Evolutionary conservation across 1,284 basidiomycete genomes (phyloP).

Genomic region (Tausonia pullulans): DNA sequence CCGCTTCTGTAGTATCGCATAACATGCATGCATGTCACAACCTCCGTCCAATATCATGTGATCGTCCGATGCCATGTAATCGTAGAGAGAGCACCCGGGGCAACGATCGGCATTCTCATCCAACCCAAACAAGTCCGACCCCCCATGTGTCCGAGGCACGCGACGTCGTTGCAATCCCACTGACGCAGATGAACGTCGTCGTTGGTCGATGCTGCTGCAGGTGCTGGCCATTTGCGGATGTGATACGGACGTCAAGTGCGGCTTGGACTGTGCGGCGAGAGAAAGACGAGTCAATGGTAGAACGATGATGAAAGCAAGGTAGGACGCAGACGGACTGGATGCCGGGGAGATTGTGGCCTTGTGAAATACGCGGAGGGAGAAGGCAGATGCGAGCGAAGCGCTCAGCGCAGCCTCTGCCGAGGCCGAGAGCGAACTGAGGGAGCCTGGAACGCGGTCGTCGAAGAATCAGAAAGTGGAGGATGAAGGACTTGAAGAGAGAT

Average conservation of each 20-base stretch:
- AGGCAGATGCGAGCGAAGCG: neutral
- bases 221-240: neutral
- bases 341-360: neutral
- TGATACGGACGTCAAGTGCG: neutral
- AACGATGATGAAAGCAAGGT: too few relatives aligned
- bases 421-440: neutral
- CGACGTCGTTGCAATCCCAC: neutral
- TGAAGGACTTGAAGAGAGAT: neutral
- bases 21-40: too few relatives aligned
- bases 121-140: constrained; percentile 3
- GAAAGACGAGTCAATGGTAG: neutral
- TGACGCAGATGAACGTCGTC: neutral
- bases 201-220: neutral
- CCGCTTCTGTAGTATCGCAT: too few relatives aligned
- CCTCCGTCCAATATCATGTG: too few relatives aligned
- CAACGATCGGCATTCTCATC: neutral
- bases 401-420: neutral
- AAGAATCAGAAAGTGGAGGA: neutral
- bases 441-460: neutral
- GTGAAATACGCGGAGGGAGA: constrained; percentile 4
- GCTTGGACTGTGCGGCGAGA: neutral
- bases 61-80: too few relatives aligned
- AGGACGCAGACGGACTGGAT: neutral
- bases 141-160: neutral
- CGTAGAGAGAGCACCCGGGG: too few relatives aligned